phyloP scores from a whole-genome alignment of 768 basidiomycete genomes.

The Mycena epipterygia region DNA sequence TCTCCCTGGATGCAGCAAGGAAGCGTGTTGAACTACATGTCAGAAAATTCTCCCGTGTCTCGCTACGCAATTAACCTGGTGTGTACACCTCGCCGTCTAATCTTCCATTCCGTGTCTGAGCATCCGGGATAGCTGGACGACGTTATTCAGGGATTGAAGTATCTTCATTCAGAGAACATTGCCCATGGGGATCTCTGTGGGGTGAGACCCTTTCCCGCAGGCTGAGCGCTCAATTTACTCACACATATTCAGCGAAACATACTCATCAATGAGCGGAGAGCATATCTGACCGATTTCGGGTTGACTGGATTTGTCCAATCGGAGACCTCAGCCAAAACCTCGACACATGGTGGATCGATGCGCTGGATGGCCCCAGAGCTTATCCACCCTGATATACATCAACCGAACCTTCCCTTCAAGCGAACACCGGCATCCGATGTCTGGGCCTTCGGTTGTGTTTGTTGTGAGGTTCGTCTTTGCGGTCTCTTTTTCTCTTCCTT shows the following conservation, averaged over 20 bases:
- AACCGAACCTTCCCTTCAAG: not conserved
- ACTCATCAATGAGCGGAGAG: not conserved
- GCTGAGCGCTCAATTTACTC: not conserved
- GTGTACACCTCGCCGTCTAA: not conserved
- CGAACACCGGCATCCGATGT: conserved; percentile 4
- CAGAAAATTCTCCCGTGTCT: not conserved
- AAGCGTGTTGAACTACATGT: not conserved
- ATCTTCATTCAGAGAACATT: conserved; percentile 11
- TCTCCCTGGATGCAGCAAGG: not conserved
- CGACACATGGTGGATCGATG: not conserved
- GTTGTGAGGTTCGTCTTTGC: conserved; percentile 5
- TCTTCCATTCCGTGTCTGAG: not conserved
- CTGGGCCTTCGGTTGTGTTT: conserved; percentile 11
- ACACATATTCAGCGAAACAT: not conserved
- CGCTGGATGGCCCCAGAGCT: conserved; percentile 18
- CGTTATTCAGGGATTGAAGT: not conserved
- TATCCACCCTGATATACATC: not conserved
- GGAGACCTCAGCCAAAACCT: conserved; percentile 4
- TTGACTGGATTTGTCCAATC: conserved; percentile 6
- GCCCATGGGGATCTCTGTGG: conserved; percentile 10
- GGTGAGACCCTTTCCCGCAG: not conserved
- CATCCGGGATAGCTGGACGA: not conserved
- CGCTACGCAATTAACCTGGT: conserved; percentile 4
- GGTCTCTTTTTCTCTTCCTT: not conserved
- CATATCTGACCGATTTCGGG: conserved; percentile 4